These are phyloP conservation scores for Syzygium oleosum DNA, from an alignment of 345 rosid species.

Conservation along the genomic window DNA sequence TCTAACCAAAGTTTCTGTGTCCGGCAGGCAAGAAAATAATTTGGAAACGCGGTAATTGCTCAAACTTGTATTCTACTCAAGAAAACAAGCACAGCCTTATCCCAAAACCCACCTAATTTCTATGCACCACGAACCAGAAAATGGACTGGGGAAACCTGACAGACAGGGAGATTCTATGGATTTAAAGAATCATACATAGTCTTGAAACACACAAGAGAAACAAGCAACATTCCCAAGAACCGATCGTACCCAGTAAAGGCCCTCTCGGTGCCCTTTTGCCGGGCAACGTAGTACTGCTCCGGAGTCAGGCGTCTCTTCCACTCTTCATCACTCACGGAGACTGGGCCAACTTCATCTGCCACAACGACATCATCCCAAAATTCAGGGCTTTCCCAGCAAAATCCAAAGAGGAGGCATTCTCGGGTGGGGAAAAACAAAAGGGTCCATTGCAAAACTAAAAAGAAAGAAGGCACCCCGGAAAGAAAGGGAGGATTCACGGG, in stretches of 20 bases:
- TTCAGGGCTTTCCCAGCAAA: not conserved
- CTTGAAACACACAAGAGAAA: not conserved
- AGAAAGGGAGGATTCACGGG: not conserved
- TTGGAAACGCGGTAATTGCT: not conserved
- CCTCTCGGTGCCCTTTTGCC: constrained; percentile 86
- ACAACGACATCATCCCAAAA: constrained; percentile 1
- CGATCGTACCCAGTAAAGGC: constrained; percentile 76
- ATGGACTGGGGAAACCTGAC: not conserved
- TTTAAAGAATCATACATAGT: not conserved
- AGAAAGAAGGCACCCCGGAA: not conserved
- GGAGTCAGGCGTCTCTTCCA: constrained; percentile 68
- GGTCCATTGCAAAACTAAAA: not conserved
- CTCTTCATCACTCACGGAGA: constrained; percentile 47
- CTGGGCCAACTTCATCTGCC: constrained; percentile 26
- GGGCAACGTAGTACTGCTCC: constrained; percentile 65
- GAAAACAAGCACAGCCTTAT: not conserved
- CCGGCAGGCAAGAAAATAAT: not conserved
- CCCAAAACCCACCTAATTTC: not conserved
- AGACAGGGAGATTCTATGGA: not conserved
- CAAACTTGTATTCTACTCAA: not conserved
- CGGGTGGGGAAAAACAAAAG: not conserved
- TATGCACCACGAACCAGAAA: not conserved
- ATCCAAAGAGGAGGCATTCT: not conserved
- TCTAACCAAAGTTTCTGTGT: not conserved
- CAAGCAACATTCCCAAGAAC: not conserved